Percentiles rank a stretch among this genome's conserved stretches.
phyloP scores from a whole-genome alignment of 1,284 basidiomycete species.

The Cryptococcus sp. region DNA sequence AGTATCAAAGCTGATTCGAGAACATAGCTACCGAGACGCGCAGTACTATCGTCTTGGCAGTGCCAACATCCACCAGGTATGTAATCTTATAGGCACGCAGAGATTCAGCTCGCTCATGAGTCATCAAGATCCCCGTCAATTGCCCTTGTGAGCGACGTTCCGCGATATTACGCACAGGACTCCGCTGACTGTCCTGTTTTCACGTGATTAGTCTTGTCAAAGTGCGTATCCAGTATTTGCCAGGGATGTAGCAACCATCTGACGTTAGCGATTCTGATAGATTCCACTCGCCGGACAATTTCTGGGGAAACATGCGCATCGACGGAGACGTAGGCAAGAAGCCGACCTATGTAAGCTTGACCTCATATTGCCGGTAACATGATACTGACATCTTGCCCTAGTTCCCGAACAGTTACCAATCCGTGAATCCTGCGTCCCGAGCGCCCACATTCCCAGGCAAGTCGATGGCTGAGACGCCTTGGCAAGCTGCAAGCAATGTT shows the following conservation, averaged over 20 bases:
- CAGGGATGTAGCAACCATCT: background rate
- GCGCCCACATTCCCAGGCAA: conserved; percentile 39
- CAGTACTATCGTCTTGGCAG: conserved; percentile 40
- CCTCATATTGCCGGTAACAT: background rate
- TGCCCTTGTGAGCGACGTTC: conserved; percentile 23
- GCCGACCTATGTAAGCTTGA: conserved; percentile 30
- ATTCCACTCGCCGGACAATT: conserved; percentile 49
- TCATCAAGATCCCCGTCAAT: conserved; percentile 36
- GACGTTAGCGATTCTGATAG: conserved; percentile 1
- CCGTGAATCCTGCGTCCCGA: conserved; percentile 28
- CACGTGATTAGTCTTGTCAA: conserved; percentile 5
- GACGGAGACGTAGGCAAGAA: conserved; percentile 42
- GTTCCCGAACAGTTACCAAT: conserved; percentile 48
- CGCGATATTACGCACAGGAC: background rate
- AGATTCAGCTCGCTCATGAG: background rate
- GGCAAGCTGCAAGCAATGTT: conserved; percentile 43
- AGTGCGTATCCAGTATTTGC: background rate
- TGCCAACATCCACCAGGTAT: conserved; percentile 44
- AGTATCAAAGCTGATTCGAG: background rate
- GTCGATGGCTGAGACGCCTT: conserved; percentile 35
- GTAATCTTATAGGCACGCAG: background rate
- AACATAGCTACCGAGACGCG: conserved; percentile 40
- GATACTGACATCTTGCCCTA: background rate
- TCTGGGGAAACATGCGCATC: conserved; percentile 42
- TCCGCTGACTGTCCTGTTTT: background rate